Evolutionary conservation across 2,329 filamentous ascomycete genomes (phyloP).

Genomic region (Trichoderma sp.): DNA sequence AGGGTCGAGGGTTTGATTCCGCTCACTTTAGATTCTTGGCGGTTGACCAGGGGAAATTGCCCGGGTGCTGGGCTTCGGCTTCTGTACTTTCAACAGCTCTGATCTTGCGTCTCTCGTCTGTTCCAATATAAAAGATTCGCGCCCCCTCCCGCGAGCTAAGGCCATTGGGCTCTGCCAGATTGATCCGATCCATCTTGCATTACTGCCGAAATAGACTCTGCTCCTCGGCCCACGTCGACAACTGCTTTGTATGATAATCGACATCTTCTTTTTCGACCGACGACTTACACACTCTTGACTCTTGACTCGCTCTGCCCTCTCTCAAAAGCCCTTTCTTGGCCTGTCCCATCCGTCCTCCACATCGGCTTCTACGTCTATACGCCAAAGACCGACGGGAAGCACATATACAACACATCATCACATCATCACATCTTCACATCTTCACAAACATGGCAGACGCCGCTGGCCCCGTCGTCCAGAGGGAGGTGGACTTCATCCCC

Average conservation of each 20-base stretch:
- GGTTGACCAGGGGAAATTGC: constrained; percentile 17
- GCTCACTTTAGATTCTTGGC: background rate
- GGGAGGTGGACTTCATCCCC: constrained; percentile 10
- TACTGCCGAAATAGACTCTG: background rate
- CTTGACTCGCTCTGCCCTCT: background rate
- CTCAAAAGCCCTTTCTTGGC: background rate
- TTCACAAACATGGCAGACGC: background rate
- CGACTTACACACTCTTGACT: background rate
- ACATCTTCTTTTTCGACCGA: background rate
- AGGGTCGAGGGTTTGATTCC: background rate
- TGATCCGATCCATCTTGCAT: background rate
- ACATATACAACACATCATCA: background rate
- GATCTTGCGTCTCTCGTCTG: background rate
- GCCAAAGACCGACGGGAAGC: background rate
- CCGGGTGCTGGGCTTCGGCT: background rate
- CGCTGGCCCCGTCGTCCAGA: background rate
- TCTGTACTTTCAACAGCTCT: background rate
- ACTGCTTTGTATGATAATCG: background rate
- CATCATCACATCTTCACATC: background rate
- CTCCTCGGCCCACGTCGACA: background rate
- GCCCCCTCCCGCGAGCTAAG: background rate
- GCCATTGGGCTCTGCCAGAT: background rate
- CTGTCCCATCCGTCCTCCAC: background rate
- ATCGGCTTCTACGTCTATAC: background rate
- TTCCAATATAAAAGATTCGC: constrained; percentile 14